These are phyloP conservation scores for Ogataea polymorpha DNA, from an alignment of 805 yeast species.

Conservation along the genomic window DNA sequence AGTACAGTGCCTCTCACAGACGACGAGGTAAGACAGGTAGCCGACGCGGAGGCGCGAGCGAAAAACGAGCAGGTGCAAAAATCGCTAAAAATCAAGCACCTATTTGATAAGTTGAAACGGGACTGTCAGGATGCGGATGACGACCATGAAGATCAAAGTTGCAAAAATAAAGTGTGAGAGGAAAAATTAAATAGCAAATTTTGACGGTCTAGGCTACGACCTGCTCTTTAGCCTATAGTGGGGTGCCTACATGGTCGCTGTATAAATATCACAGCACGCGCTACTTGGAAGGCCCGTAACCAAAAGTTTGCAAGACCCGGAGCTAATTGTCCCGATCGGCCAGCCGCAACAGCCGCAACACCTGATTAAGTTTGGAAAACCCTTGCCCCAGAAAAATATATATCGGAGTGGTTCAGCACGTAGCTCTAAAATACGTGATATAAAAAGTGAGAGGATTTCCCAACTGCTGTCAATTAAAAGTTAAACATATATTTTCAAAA, in stretches of 20 bases:
- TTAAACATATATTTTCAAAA: constrained; percentile 10
- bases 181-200: background rate
- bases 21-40: constrained; percentile 27
- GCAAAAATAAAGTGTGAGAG: constrained; percentile 2
- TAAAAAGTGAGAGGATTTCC: background rate
- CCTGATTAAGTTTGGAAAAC: constrained; percentile 1
- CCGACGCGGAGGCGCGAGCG: constrained; percentile 44
- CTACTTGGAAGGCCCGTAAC: too few species aligned
- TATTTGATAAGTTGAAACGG: constrained; percentile 29
- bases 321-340: constrained; percentile 9
- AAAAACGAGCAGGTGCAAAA: constrained; percentile 41
- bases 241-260: background rate
- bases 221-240: background rate
- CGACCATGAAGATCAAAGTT: constrained; percentile 21
- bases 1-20: constrained; percentile 22
- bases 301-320: constrained; percentile 3
- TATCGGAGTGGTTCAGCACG: constrained; percentile 10
- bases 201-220: constrained; percentile 4
- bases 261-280: constrained; percentile 1
- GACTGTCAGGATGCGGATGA: constrained; percentile 22
- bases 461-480: background rate
- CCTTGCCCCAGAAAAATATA: constrained; percentile 10
- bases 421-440: constrained; percentile 4
- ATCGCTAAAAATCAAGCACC: constrained; percentile 39
- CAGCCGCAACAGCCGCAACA: constrained; percentile 1